Evolutionary conservation across 208 protist genomes (phyloP).

Genomic region (Borovskyia barvae): DNA sequence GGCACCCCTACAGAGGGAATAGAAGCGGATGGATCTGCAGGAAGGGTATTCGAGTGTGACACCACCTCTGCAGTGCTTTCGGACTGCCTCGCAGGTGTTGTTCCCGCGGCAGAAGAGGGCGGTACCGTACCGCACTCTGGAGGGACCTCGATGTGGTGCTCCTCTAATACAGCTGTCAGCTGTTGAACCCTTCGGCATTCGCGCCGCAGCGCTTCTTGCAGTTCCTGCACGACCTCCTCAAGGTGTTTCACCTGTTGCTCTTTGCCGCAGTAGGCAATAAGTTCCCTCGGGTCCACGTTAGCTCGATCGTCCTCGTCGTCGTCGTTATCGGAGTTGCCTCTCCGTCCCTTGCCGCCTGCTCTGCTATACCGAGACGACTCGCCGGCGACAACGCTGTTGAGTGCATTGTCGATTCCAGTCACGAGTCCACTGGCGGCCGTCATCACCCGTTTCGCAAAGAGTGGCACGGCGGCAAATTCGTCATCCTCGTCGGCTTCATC

Average conservation of each 20-base stretch:
- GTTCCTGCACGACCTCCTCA: conserved; percentile 52
- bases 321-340: background rate
- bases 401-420: conserved; percentile 39
- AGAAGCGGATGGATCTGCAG: background rate
- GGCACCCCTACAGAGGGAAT: too few relatives aligned
- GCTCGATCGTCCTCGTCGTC: conserved; percentile 11
- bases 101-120: background rate
- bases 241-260: conserved; percentile 28
- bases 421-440: conserved; percentile 38
- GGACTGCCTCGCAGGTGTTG: background rate
- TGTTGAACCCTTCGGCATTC: conserved; percentile 28
- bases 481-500: conserved; percentile 6
- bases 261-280: conserved; percentile 4
- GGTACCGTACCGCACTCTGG: background rate
- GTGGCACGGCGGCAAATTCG: conserved; percentile 24
- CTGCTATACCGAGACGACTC: conserved; percentile 11
- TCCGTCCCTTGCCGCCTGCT: background rate
- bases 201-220: conserved; percentile 54
- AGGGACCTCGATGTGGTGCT: conserved; percentile 29
- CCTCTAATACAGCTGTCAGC: conserved; percentile 28
- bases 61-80: background rate
- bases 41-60: too few relatives aligned
- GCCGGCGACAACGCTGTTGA: conserved; percentile 24
- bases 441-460: conserved; percentile 44
- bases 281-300: conserved; percentile 20